Percentiles rank a stretch among this genome's conserved stretches.
Conservation (phyloP, 2,329 filamentous ascomycete species). For the Plenodomus biglobosus region DNA sequence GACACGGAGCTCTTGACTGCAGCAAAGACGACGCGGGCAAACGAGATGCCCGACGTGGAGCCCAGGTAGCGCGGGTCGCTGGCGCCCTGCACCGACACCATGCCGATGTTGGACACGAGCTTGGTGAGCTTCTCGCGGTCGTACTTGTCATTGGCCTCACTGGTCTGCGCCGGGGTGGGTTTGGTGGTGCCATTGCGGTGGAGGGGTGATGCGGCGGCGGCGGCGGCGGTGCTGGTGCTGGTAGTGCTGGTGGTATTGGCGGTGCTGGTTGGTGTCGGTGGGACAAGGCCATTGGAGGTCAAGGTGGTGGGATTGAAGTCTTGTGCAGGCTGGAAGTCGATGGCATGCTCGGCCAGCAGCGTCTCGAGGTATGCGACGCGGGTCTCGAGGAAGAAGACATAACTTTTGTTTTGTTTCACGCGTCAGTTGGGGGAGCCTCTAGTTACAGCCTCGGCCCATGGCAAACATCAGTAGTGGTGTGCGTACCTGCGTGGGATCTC, state of each 20-base stretch:
- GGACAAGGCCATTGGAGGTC: slow-evolving; percentile 37
- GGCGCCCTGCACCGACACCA: slow-evolving; percentile 75
- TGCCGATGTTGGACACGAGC: slow-evolving; percentile 68
- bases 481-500: slow-evolving; percentile 76
- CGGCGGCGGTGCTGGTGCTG: slow-evolving; percentile 2
- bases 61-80: slow-evolving; percentile 81
- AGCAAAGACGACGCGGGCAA: slow-evolving; percentile 90
- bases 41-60: slow-evolving; percentile 87
- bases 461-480: not conserved
- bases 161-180: slow-evolving; percentile 16
- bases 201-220: slow-evolving; percentile 15
- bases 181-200: slow-evolving; percentile 27
- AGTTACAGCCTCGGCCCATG: not conserved
- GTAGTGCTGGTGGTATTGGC: too few species aligned
- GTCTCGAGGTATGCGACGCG: slow-evolving; percentile 81
- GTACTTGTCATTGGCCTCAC: slow-evolving; percentile 52
- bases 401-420: slow-evolving; percentile 62
- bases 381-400: slow-evolving; percentile 93
- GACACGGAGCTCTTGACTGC: slow-evolving; percentile 79
- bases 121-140: slow-evolving; percentile 65
- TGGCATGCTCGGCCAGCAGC: slow-evolving; percentile 67
- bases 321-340: slow-evolving; percentile 70
- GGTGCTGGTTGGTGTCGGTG: slow-evolving; percentile 9
- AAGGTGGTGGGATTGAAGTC: slow-evolving; percentile 57
- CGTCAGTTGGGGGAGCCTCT: too few species aligned